A percentile compares a stretch with the other conserved stretches of the same genome.
These are phyloP conservation scores for Elsinoe batatas DNA, from an alignment of 2,329 filamentous ascomycete genomes.

Conservation along the genomic window DNA sequence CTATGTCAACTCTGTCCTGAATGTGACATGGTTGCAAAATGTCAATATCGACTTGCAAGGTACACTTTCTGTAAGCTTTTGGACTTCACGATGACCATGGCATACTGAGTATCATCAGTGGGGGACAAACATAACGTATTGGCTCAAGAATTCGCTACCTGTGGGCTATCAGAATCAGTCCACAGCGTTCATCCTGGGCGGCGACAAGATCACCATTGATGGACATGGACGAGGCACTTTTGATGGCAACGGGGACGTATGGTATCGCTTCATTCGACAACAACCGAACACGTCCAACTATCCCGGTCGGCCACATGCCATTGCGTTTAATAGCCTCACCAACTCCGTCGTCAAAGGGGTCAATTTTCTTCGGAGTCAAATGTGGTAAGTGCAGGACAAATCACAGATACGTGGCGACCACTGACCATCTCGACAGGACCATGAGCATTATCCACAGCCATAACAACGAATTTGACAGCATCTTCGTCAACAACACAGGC, in stretches of 20 bases:
- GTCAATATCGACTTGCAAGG: conserved; percentile 41
- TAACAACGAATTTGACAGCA: conserved; percentile 37
- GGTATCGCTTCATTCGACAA: conserved; percentile 41
- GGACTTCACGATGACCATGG: not conserved
- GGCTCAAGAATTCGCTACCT: conserved; percentile 42
- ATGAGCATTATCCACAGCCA: conserved; percentile 42
- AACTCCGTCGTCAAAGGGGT: conserved; percentile 42
- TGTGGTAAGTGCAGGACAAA: conserved; percentile 37
- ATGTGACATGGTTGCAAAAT: conserved; percentile 38
- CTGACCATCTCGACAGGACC: conserved; percentile 23
- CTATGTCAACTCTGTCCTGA: conserved; percentile 42
- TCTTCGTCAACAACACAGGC: conserved; percentile 40
- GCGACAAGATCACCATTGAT: conserved; percentile 40
- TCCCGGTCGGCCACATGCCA: conserved; percentile 41
- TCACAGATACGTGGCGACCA: not conserved
- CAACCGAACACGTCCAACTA: conserved; percentile 35
- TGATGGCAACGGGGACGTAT: conserved; percentile 51
- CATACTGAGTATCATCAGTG: conserved; percentile 21
- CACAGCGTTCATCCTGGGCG: conserved; percentile 47
- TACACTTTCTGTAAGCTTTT: conserved; percentile 28
- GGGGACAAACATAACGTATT: conserved; percentile 38
- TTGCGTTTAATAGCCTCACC: conserved; percentile 42
- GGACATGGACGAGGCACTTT: conserved; percentile 45
- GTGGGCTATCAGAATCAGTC: conserved; percentile 48
- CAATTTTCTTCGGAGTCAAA: conserved; percentile 47